Base-by-base conservation (phyloP, 108 stramenopile genomes). In the Cyclotella choctawhatcheeana region DNA sequence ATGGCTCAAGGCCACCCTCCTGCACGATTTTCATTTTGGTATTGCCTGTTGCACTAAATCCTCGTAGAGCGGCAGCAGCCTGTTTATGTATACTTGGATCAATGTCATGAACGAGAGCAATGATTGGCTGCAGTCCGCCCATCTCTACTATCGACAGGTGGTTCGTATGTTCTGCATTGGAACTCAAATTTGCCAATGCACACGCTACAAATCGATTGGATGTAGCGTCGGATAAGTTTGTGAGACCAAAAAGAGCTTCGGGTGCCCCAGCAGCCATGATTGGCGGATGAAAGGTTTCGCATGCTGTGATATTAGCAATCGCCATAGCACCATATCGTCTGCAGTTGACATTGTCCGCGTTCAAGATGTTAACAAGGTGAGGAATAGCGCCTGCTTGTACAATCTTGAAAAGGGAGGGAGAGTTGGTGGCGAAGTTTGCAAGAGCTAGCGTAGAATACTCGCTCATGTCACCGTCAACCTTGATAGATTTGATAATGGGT, bases 21-120 rank as follows among this genome's bases (percentile, higher is more conserved):
- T 95, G 89, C 0, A 93, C 94, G 33, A 93, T 84, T 60, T 93
- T 90, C 73, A 87, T 83, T 65, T 88, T 90, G 69, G 89, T 79
- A 20, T 74, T 79, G 30, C 74, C 79, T 1, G 71, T 84, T 14
- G 88, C 86, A 62, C 84, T 84, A 21, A 95, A 71, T 12, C 94
- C 94, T 44, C 94, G 84, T 29, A 95, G 63, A 5, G 94, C 90
- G 32, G 90, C 86, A 8, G 83, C 91, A 22, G 92, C 92, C 59
- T 90, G 88, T 50, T 85, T 86, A 58, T 95, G 94, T 20, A 93
- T 87, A 44, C 83, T 88, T 26, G 72, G 87, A 69, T 90, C 88
- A 1, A 27, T 24, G 24, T 79, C 82, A 69, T 81, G 72, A 29
- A 71, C 76, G 12, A 95, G 74, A 8, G 88, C 62, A 48, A 93